phyloP scores from a whole-genome alignment of 805 yeast species.

The Brettanomyces bruxellensis region DNA sequence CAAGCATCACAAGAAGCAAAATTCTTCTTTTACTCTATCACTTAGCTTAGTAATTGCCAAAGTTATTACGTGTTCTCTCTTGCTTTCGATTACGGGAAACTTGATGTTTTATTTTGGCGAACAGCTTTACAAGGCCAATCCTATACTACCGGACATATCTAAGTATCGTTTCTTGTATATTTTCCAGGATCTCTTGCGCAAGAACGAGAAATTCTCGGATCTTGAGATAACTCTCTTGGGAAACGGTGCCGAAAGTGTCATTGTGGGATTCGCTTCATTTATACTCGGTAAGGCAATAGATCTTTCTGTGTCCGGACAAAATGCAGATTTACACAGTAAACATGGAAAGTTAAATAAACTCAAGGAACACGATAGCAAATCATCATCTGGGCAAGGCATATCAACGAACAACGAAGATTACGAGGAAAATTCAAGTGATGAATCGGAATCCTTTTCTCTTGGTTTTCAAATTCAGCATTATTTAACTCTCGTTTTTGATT shows the following conservation, averaged over 20 bases:
- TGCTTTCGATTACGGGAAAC: neutral
- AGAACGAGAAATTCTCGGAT: constrained; percentile 39
- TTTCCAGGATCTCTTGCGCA: constrained; percentile 3
- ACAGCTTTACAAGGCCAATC: constrained; percentile 1
- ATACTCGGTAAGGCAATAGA: neutral
- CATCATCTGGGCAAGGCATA: neutral
- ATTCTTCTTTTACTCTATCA: neutral
- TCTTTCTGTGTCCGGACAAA: constrained; percentile 7
- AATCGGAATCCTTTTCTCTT: neutral
- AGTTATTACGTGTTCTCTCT: neutral
- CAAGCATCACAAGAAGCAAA: neutral
- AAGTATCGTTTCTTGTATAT: constrained; percentile 1
- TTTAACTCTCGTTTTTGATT: constrained; percentile 16
- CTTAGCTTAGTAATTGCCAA: neutral
- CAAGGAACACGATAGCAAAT: neutral
- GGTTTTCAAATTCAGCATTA: constrained; percentile 13
- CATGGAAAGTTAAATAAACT: neutral
- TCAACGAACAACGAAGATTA: neutral
- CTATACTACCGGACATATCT: neutral
- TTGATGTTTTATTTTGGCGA: constrained; percentile 2
- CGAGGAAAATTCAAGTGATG: neutral
- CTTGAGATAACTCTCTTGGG: constrained; percentile 26
- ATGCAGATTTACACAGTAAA: neutral
- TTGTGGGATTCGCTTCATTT: neutral
- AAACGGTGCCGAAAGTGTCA: constrained; percentile 17